Evolutionary conservation across 2,329 filamentous ascomycete genomes (phyloP).

Genomic region (Microcyclospora pomicola): DNA sequence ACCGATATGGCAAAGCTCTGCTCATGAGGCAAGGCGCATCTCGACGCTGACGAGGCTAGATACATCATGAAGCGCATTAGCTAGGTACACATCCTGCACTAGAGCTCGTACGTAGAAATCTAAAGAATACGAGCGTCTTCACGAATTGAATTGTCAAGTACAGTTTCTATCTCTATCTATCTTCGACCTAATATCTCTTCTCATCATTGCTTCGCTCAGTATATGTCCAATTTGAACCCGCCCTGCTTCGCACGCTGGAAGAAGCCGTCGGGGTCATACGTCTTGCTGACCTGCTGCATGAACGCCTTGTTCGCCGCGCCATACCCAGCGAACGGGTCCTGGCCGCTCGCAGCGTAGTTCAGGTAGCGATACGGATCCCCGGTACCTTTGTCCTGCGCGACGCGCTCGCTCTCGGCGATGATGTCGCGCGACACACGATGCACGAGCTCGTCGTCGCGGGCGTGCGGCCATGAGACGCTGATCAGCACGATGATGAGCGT

Average conservation of each 20-base stretch:
- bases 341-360: conserved; percentile 25
- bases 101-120: too few relatives aligned
- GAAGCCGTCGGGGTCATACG: conserved; percentile 24
- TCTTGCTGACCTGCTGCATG: conserved; percentile 19
- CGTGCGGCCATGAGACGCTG: not conserved
- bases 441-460: not conserved
- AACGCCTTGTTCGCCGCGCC: conserved; percentile 17
- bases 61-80: too few relatives aligned
- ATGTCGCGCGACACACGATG: not conserved
- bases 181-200: too few relatives aligned
- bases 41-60: too few relatives aligned
- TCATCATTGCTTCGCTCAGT: too few relatives aligned
- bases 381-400: conserved; percentile 1
- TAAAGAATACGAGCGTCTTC: too few relatives aligned
- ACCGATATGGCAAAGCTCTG: too few relatives aligned
- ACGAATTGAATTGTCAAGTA: too few relatives aligned
- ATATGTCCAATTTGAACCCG: conserved; percentile 19
- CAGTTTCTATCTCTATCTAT: too few relatives aligned
- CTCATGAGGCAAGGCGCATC: too few relatives aligned
- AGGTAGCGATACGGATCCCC: conserved; percentile 16
- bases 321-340: conserved; percentile 23
- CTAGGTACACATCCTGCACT: too few relatives aligned
- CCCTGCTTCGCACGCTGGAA: conserved; percentile 25
- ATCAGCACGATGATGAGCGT: not conserved
- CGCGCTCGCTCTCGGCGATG: not conserved